Evolutionary conservation across 2,329 filamentous ascomycete species (phyloP).

Genomic region (Alternaria infectoria): DNA sequence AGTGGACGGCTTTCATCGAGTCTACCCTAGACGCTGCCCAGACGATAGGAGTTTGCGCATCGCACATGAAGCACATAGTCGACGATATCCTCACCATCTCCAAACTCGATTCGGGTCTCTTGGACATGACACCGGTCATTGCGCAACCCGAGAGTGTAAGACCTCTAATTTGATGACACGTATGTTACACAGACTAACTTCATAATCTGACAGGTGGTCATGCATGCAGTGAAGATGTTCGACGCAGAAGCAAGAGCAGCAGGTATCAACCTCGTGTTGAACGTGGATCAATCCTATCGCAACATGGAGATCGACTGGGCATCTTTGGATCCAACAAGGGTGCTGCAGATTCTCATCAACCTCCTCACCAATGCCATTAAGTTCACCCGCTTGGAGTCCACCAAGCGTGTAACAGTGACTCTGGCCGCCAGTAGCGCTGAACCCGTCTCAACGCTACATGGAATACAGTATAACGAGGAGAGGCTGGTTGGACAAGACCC

Average conservation of each 20-base stretch:
- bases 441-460: slow-evolving; percentile 41
- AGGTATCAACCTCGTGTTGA: slow-evolving; percentile 33
- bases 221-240: slow-evolving; percentile 48
- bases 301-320: slow-evolving; percentile 48
- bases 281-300: slow-evolving; percentile 47
- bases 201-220: slow-evolving; percentile 12
- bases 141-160: slow-evolving; percentile 38
- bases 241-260: slow-evolving; percentile 41
- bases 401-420: slow-evolving; percentile 44
- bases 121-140: slow-evolving; percentile 50
- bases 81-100: slow-evolving; percentile 55
- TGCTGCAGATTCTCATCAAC: slow-evolving; percentile 48
- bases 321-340: slow-evolving; percentile 50
- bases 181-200: not conserved
- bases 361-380: slow-evolving; percentile 55
- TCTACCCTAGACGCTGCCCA: slow-evolving; percentile 45
- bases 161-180: not conserved
- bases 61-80: slow-evolving; percentile 56
- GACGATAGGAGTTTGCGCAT: slow-evolving; percentile 52
- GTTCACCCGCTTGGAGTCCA: slow-evolving; percentile 47
- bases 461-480: slow-evolving; percentile 36
- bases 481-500: slow-evolving; percentile 26
- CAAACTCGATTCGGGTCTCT: slow-evolving; percentile 53
- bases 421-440: slow-evolving; percentile 40
- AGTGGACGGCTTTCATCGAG: slow-evolving; percentile 26